Evolutionary conservation across 2,329 filamentous ascomycete genomes (phyloP), one percentile per base, ranked within the genome.

Genomic region (Plenodomus tracheiphilus): DNA sequence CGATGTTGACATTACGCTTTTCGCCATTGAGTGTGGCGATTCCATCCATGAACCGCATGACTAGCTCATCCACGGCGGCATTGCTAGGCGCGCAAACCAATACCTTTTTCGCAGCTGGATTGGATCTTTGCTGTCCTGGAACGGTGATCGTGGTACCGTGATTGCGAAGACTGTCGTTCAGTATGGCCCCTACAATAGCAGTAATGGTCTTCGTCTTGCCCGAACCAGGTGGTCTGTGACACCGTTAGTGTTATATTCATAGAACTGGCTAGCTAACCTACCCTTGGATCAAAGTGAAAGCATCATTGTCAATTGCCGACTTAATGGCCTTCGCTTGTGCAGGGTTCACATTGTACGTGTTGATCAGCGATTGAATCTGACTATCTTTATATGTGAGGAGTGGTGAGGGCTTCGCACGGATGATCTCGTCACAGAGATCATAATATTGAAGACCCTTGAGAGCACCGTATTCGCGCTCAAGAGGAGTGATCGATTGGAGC

Each of bases 181-280:
- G 73, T 15, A 99, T 78, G 32, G 91, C 89, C 30, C 94, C 94
- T 19, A 97, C 92, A 79, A 99, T 95, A 25, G 93, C 94, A 47
- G 96, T 84, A 52, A 99, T 99, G 0, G 94, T 99, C 72, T 99
- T 99, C 0, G 94, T 99, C 76, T 99, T 99, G 66, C 93, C 94
- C 3, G 94, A 97, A 71, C 94, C 94, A 1, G 94, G 94, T 42
- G 94, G 94, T 46, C 90, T 87, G 42, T 38, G 21, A 15, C 47
- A 35, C 46, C 5, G 40, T 61, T 56, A 70, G 69, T 52, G 48
- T 51, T 39, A 37, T 41, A 45, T 11, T 38, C 5, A 13, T 13
- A 30, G 13, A 36, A 6, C 20, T 35, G 46, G 11, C 22, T 15
- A 28, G 20, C 15, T 16, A 41, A 65, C 56, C 41, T 78, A 86